These are phyloP conservation scores for Bisporella sp. DNA, from an alignment of 2,329 filamentous ascomycete genomes.

Conservation along the genomic window DNA sequence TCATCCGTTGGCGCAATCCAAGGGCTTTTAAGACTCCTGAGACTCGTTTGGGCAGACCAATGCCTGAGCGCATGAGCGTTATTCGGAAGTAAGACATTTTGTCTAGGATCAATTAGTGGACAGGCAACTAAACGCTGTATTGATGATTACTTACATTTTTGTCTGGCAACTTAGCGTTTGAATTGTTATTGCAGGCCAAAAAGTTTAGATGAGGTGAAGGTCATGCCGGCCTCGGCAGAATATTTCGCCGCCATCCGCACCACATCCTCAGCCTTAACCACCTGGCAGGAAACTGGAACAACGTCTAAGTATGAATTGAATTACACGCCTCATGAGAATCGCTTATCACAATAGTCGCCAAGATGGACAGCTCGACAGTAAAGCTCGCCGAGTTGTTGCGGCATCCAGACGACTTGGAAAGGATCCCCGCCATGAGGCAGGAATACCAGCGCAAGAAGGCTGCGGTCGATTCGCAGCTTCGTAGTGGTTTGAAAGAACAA, in stretches of 20 bases:
- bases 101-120: not conserved
- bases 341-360: not conserved
- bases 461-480: slow-evolving; percentile 83
- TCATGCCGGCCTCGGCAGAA: too few relatives aligned
- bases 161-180: too few relatives aligned
- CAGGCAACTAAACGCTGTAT: too few relatives aligned
- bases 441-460: slow-evolving; percentile 94
- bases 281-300: too few relatives aligned
- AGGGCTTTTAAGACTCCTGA: slow-evolving; percentile 63
- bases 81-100: slow-evolving; percentile 63
- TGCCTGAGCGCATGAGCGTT: slow-evolving; percentile 64
- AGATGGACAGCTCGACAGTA: slow-evolving; percentile 27
- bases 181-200: not conserved
- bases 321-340: too few relatives aligned
- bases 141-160: too few relatives aligned
- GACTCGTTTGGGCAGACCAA: slow-evolving; percentile 59
- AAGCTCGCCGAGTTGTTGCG: slow-evolving; percentile 90
- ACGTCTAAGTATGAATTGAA: too few relatives aligned
- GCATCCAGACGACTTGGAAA: slow-evolving; percentile 95
- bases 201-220: too few relatives aligned
- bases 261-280: too few relatives aligned
- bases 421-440: slow-evolving; percentile 80
- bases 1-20: slow-evolving; percentile 64
- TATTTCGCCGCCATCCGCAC: too few relatives aligned
- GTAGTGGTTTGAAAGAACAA: slow-evolving; percentile 82